phyloP scores from a whole-genome alignment of 2,329 filamentous ascomycete genomes.

The Xylariaceae sp. region DNA sequence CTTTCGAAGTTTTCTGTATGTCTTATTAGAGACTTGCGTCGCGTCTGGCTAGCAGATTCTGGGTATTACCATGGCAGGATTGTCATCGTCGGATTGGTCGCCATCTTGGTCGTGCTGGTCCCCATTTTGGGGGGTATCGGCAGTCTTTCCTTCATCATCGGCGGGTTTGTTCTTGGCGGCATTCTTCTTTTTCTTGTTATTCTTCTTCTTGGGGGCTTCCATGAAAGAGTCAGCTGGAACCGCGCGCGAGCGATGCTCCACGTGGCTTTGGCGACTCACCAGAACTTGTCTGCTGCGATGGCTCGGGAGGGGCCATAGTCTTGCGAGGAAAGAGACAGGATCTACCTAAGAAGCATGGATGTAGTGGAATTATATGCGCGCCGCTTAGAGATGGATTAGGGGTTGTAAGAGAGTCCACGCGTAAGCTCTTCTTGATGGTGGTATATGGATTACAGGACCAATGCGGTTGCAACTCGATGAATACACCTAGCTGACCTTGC shows the following conservation, averaged over 20 bases:
- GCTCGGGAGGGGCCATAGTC: conserved; percentile 27
- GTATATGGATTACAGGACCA: too few relatives aligned
- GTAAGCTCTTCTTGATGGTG: conserved; percentile 14
- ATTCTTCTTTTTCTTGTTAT: conserved; percentile 57
- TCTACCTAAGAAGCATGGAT: conserved; percentile 8
- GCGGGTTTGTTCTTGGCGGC: conserved; percentile 41
- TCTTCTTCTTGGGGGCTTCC: conserved; percentile 50
- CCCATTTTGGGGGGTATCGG: conserved; percentile 22
- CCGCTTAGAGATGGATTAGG: neutral
- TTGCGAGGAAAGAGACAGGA: conserved; percentile 8
- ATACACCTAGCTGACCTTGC: conserved; percentile 2
- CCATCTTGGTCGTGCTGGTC: conserved; percentile 24
- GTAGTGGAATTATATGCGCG: neutral
- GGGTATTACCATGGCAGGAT: neutral
- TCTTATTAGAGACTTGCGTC: conserved; percentile 14
- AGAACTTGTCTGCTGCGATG: conserved; percentile 23
- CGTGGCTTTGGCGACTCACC: conserved; percentile 21
- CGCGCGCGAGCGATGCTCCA: conserved; percentile 1
- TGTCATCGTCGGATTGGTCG: conserved; percentile 36
- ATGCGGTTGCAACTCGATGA: neutral
- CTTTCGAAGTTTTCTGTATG: conserved; percentile 12
- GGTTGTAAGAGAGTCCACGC: conserved; percentile 7
- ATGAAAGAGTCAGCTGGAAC: conserved; percentile 15
- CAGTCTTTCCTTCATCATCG: conserved; percentile 24
- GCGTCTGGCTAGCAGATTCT: neutral